Base-by-base conservation (phyloP, 257 asterid species). In the Nicotiana otophora region DNA sequence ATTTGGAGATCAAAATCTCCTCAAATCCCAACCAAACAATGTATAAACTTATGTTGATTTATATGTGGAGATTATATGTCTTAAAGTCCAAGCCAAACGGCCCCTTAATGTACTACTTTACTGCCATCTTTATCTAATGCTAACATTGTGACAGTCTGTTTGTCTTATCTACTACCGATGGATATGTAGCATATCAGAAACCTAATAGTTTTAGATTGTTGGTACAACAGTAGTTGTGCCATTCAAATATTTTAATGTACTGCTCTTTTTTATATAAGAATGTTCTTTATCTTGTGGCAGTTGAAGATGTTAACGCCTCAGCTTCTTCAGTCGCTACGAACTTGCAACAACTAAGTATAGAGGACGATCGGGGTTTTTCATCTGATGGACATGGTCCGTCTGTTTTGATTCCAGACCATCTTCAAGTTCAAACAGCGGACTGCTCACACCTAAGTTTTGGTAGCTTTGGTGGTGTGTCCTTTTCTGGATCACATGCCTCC, bases 381-480 rank as follows among this genome's bases (percentile, higher is more conserved):
- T 76, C 89, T 72, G 95, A 92, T 70, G 92, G 78, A 8, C 86
- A 85, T 61, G 85, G 87, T 30, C 94, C 96, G 81, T 90, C 92
- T 36, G 90, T 94, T 39, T 90, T 92, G 81, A 91, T 95, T 87
- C 98, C 98, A 58, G 93, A 89, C 84, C 97, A 92, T 86, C 89
- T 95, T 88, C 97, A 89, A 88, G 94, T 90, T 81, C 95, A 92
- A 86, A 78, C 88, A 58, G 95, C 91, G n/a, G 93, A 91, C 31
- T 92, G 95, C 84, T 90, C 96, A 16, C 99, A 94, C 93, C 87
- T 95, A 89, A 92, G 95, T 90, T 95, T 95, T 86, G 98, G 99
- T 82, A 94, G 95, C 87, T 94, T 92, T 84, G 89, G 92, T 34
- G 75, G 82, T 72, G 80, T 88, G 76, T 53, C 92, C 54, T 81